Evolutionary conservation across 345 rosid genomes (phyloP), one percentile per base, ranked within the genome.

Genomic region (Camelina hispida): DNA sequence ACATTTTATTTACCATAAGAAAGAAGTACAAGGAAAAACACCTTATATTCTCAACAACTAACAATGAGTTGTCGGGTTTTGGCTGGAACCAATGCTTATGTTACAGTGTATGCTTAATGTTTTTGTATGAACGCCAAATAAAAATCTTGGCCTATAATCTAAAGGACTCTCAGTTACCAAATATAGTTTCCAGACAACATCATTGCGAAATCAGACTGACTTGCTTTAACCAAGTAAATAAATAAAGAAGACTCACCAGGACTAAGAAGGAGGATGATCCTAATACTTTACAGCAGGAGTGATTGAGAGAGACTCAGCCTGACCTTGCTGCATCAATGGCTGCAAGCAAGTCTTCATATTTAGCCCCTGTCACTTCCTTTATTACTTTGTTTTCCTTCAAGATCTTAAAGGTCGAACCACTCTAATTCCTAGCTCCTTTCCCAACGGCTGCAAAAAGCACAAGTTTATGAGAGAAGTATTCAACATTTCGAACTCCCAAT

Each of bases 351-450:
- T 91, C 93, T 17, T 93, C 94, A 37, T 76, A 80, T 83, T 93
- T 93, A 40, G 98, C 93, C 3, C 98, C 97, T 0, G 81, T 87
- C 3, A 89, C 96, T 83, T 93, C 98, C 66, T 88, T 89, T 34
- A 89, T 86, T 8, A 91, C 57, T 77, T 87, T 85, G 55, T 57
- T 83, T 50, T 83, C 85, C 81, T 88, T 93, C 46, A 93, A 87
- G 60, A 93, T 85, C 86, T 93, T 93, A 77, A 93, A 93, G 0
- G 97, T 93, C 9, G 98, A 66, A 86, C 98, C 71, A 83, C 94
- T 78, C 76, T 87, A 66, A 91, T 84, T 30, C 97, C 97, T 15
- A 93, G 89, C 90, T 93, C 97, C 82, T 85, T 89, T 0, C 97
- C 98, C 90, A 93, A 71, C 54, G 91, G 78, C 98, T 93, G 86